Evolutionary conservation across 1,284 basidiomycete species (phyloP).

Genomic region (Leucoagaricus sp.): DNA sequence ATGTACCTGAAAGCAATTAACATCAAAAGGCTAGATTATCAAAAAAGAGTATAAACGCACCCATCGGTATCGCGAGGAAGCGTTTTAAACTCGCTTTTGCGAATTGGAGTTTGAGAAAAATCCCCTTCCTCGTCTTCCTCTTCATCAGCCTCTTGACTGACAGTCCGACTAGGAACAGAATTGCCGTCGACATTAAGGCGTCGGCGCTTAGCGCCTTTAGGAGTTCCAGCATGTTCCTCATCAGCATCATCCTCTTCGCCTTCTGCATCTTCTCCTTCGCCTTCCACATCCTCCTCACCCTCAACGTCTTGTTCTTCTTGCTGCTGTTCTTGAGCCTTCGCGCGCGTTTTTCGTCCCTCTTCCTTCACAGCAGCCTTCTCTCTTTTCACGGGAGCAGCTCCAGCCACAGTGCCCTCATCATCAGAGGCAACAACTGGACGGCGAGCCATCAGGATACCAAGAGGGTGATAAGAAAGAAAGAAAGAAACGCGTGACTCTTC

Average conservation of each 20-base stretch:
- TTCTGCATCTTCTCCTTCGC: constrained; percentile 23
- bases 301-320: constrained; percentile 6
- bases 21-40: constrained; percentile 1
- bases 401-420: constrained; percentile 7
- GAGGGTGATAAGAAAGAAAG: background rate
- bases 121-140: constrained; percentile 15
- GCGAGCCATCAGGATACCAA: background rate
- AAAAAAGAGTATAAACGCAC: constrained; percentile 37
- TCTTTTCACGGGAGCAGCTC: constrained; percentile 19
- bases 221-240: constrained; percentile 43
- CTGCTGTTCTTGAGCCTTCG: constrained; percentile 20
- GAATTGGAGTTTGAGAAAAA: constrained; percentile 15
- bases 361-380: constrained; percentile 24
- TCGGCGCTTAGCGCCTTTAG: constrained; percentile 58
- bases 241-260: constrained; percentile 20
- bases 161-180: constrained; percentile 30
- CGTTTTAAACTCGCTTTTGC: constrained; percentile 43
- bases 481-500: background rate
- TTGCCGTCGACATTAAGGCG: constrained; percentile 62
- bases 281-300: constrained; percentile 24
- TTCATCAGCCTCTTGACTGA: constrained; percentile 12
- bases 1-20: constrained; percentile 63
- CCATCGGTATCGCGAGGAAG: constrained; percentile 68
- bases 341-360: constrained; percentile 22
- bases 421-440: constrained; percentile 2